Base-by-base conservation (phyloP, 2,329 filamentous ascomycete species). In the Pseudocercospora fijiensis region DNA sequence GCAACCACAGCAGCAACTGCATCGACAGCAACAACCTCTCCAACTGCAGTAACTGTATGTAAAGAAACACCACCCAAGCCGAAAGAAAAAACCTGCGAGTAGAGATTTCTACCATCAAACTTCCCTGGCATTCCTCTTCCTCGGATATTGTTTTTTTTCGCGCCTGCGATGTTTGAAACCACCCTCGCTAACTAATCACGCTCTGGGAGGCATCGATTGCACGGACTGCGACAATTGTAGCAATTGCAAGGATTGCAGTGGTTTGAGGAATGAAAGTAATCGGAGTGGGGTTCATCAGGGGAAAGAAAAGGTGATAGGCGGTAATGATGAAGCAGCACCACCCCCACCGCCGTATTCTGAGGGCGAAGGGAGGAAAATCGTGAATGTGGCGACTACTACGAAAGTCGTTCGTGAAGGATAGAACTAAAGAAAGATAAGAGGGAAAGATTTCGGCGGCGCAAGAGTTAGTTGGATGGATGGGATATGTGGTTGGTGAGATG, bases 221-320 rank as follows among this genome's bases (percentile, higher is more conserved):
- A 26, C 41, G 5, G 26, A 57, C 49, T 57, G 55, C 33, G n/a
- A 57, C 18, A 57, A 57, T 27, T 57, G 55, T 10, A 41, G 28
- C 33, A 57, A 57, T 41, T 57, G 55, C 18, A 43, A 30, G 9
- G 55, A 57, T 27, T 57, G 28, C 9, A 57, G 55, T 22, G 33
- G 55, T 9, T 43, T 57, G 55, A 57, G 30, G 3, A 41, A 57
- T 43, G 55, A 22, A 20, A 57, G 55, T 24, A 57, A 57, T 22
- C 13, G 45, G 33, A 30, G 22, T 43, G 55, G 55, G 5, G 55
- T 57, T 43, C 55, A 57, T 16, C 28, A 53, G 11, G 49, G 13
- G 16, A 18, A 41, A 4, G 10, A 13, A n/a, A 37, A 37, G 33
- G 11, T 3, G 30, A 37, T 37, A 16, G 33, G 16, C 18, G 37